Base-by-base conservation (phyloP, 495 filamentous ascomycete genomes). In the Cudoniella acicularis region DNA sequence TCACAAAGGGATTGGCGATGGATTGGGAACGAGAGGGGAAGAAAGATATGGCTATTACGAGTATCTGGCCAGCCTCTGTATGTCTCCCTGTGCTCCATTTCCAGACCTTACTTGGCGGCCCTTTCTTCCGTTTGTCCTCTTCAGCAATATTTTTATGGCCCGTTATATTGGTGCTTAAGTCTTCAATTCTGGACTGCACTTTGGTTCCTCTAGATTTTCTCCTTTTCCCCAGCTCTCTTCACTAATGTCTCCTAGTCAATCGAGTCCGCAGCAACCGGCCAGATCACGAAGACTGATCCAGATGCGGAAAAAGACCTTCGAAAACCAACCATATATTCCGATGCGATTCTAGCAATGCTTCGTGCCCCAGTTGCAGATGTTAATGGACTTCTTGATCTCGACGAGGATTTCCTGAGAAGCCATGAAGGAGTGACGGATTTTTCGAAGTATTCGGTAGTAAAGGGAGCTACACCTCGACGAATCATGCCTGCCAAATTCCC, bases 1-100 rank as follows among this genome's bases (percentile, higher is more conserved):
- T 95, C 40, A 88, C 87, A 0, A 89, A 89, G 63, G 91, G 90
- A 2, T 71, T 95, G 21, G 91, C 85, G 1, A 90, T 94, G 87
- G 91, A 96, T 65, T 90, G 89, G 67, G 74, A 83, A 57, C 67
- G 90, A 52, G 79, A 92, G 62, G 86, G 78, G 4, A 75, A 79
- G 49, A 71, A 49, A 9, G 77, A 82, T 17, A 90, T 94, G 89
- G 87, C 87, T 2, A 83, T 93, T 49, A 91, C 85, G 0, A 87
- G 88, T 61, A 81, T 94, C 10, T 96, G 90, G 90, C 91, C 90
- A 18, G 89, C 90, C 11, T 76, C 75, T 21, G 88, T 87, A 71
- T 64, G 86, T 75, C 1, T 18, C 45, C 46, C 18, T n/a, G 1
- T 16, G 22, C 11, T 30, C 21, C 18, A 26, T 20, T 22, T 22